phyloP scores from a whole-genome alignment of 805 yeast species.

The Metschnikowia koreensis region DNA sequence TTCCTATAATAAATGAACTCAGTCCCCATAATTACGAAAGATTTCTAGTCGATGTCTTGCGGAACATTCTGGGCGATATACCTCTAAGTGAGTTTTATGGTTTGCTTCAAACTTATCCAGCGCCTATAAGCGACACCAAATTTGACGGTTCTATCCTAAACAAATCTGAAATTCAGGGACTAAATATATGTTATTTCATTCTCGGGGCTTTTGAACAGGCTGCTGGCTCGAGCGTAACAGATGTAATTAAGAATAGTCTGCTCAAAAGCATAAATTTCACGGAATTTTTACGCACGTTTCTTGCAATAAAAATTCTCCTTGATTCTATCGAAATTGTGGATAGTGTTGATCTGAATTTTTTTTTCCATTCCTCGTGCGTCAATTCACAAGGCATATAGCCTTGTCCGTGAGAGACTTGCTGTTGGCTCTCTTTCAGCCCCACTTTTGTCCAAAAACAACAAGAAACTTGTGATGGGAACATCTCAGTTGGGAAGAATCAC shows the following conservation, averaged over 20 bases:
- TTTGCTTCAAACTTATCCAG: not conserved
- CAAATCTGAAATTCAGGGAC: not conserved
- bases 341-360: not conserved
- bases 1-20: not conserved
- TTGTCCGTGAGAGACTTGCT: conserved; percentile 40
- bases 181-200: not conserved
- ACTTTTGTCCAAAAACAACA: not conserved
- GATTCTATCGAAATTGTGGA: not conserved
- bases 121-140: not conserved
- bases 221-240: no score
- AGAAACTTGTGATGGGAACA: conserved; percentile 29
- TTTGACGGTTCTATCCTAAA: no score
- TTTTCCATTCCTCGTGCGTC: not conserved
- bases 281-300: not conserved
- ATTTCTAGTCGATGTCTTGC: not conserved
- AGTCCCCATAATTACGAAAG: not conserved
- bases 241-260: not conserved
- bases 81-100: not conserved
- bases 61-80: not conserved
- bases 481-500: conserved; percentile 41
- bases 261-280: not conserved
- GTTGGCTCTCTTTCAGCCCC: conserved; percentile 26
- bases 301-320: not conserved
- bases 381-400: conserved; percentile 5
- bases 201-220: not conserved